phyloP scores from a whole-genome alignment of 371 early-diverging fungal genomes.

The Batkoa obscura region DNA sequence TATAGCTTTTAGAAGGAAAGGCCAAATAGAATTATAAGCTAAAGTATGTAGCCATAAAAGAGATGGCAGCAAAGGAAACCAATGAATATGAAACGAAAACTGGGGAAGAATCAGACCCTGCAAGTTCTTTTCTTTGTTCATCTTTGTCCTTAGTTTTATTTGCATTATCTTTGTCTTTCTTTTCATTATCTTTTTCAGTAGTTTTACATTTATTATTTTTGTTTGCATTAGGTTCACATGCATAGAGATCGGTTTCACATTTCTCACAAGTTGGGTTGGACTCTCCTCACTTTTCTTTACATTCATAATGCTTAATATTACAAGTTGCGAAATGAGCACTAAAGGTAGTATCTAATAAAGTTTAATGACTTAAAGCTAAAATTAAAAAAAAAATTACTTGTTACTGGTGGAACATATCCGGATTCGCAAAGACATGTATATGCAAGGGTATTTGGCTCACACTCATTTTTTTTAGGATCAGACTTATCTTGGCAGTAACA shows the following conservation, averaged over 20 bases:
- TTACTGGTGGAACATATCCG: neutral
- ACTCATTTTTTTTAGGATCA: neutral
- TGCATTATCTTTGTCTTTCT: too few relatives aligned
- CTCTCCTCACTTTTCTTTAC: neutral
- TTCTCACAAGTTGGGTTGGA: neutral
- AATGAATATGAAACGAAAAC: too few relatives aligned
- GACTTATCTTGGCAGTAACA: slow-evolving; percentile 2
- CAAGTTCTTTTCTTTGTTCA: too few relatives aligned
- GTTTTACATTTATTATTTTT: neutral
- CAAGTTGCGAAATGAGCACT: neutral
- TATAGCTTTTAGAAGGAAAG: too few relatives aligned
- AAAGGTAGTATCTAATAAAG: neutral
- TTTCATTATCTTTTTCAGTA: neutral
- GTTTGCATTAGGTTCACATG: neutral
- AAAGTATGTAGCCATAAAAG: too few relatives aligned
- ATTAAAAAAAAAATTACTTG: neutral
- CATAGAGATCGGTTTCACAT: neutral
- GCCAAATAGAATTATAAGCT: too few relatives aligned
- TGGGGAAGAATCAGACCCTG: too few relatives aligned
- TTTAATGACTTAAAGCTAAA: neutral
- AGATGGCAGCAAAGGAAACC: too few relatives aligned
- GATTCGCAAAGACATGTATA: neutral
- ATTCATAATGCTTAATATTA: neutral
- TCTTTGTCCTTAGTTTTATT: too few relatives aligned
- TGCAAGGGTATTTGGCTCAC: neutral